Evolutionary conservation across 192 early-diverging fungal species (phyloP).

Genomic region (Phycomyces nitens): DNA sequence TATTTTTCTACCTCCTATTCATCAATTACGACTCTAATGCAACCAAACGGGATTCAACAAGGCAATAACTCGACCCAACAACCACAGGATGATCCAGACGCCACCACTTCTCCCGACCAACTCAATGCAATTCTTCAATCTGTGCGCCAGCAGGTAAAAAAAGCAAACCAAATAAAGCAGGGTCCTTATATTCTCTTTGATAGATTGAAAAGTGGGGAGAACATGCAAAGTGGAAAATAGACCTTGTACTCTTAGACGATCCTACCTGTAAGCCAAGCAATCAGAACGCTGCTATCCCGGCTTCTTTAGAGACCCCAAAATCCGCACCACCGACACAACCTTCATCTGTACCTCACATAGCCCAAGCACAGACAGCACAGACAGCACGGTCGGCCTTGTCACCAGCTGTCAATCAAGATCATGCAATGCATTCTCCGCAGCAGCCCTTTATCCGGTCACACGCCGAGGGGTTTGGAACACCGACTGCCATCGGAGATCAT

Average conservation of each 20-base stretch:
- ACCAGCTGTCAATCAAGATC: too few relatives aligned
- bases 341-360: not conserved
- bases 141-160: not conserved
- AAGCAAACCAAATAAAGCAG: not conserved
- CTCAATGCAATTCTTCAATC: not conserved
- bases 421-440: not conserved
- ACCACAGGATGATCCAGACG: not conserved
- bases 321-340: too few relatives aligned
- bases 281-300: conserved; percentile 1
- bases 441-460: not conserved
- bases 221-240: conserved; percentile 33
- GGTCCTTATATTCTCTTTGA: not conserved
- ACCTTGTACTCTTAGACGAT: conserved; percentile 26
- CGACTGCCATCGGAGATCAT: too few relatives aligned
- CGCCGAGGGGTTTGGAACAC: too few relatives aligned
- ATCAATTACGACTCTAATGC: too few relatives aligned
- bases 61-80: not conserved
- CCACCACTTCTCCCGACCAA: not conserved
- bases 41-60: not conserved
- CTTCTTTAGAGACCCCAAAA: not conserved
- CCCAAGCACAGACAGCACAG: not conserved
- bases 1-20: too few relatives aligned
- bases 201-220: conserved; percentile 35
- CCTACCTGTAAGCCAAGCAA: conserved; percentile 3
- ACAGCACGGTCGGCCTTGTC: conserved; percentile 3